phyloP scores from a whole-genome alignment of 139 green algal species.

The Bryopsis sp. region DNA sequence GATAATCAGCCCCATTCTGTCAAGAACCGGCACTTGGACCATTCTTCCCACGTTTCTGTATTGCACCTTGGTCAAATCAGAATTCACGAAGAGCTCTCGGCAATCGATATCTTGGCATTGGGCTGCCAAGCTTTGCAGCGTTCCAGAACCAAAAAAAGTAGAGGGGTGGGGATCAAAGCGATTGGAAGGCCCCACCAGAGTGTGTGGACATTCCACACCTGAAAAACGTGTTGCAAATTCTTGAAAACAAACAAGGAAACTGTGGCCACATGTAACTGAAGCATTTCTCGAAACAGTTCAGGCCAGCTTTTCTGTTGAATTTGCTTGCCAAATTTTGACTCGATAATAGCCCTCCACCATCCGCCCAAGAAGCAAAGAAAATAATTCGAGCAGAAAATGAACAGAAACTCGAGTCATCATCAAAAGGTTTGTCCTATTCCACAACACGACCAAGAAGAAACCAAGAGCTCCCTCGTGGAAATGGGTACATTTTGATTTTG shows the following conservation, averaged over 20 bases:
- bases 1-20: slow-evolving; percentile 60
- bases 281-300: neutral
- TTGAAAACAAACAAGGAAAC: neutral
- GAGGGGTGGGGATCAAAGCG: neutral
- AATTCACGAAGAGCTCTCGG: slow-evolving; percentile 45
- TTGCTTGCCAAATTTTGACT: neutral
- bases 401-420: no score
- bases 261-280: neutral
- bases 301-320: neutral
- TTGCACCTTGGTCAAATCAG: slow-evolving; percentile 39
- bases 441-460: no score
- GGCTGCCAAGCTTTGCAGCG: slow-evolving; percentile 14
- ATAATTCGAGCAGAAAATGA: neutral
- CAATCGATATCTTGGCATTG: neutral
- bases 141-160: slow-evolving; percentile 33
- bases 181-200: slow-evolving; percentile 17
- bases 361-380: neutral
- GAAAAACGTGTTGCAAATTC: neutral
- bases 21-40: slow-evolving; percentile 38
- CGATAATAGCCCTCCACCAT: neutral
- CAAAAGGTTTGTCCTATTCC: no score
- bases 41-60: slow-evolving; percentile 49
- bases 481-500: neutral
- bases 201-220: slow-evolving; percentile 17
- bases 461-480: no score